phyloP scores from a whole-genome alignment of 2,329 filamentous ascomycete species.

The Aspergillus sp. region DNA sequence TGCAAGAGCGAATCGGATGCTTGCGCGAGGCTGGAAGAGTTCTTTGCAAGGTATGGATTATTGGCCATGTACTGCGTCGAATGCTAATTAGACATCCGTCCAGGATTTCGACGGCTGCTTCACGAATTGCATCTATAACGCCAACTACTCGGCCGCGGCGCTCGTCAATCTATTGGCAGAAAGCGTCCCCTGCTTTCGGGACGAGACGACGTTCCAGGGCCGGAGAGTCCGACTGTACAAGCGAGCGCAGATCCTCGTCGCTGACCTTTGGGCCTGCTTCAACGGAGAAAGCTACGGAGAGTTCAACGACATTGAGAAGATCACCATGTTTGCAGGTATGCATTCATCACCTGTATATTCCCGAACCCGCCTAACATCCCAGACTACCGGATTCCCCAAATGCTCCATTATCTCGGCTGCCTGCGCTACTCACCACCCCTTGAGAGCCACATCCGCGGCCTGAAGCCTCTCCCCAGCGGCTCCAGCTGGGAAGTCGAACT shows the following conservation, averaged over 20 bases:
- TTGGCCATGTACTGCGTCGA: too few species aligned
- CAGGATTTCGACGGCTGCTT: slow-evolving; percentile 71
- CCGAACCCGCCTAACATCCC: too few species aligned
- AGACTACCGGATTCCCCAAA: slow-evolving; percentile 95
- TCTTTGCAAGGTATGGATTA: slow-evolving; percentile 64
- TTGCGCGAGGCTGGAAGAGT: slow-evolving; percentile 75
- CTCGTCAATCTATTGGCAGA: slow-evolving; percentile 78
- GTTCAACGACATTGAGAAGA: slow-evolving; percentile 84
- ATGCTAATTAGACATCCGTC: too few species aligned
- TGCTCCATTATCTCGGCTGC: slow-evolving; percentile 73
- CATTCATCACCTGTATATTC: background rate
- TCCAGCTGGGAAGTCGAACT: slow-evolving; percentile 77
- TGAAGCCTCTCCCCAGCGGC: slow-evolving; percentile 59
- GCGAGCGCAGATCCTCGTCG: slow-evolving; percentile 89
- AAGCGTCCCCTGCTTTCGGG: slow-evolving; percentile 77
- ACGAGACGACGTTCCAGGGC: slow-evolving; percentile 66
- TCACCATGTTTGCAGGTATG: slow-evolving; percentile 86
- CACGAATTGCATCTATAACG: slow-evolving; percentile 60
- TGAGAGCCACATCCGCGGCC: slow-evolving; percentile 57
- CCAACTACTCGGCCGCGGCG: slow-evolving; percentile 67
- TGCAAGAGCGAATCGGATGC: slow-evolving; percentile 67
- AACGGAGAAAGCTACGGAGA: slow-evolving; percentile 67
- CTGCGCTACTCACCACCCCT: slow-evolving; percentile 76
- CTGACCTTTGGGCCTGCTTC: slow-evolving; percentile 95
- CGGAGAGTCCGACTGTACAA: slow-evolving; percentile 77